Base-by-base conservation (phyloP, 2,329 filamentous ascomycete species). In the Pyrenochaeta sp. region DNA sequence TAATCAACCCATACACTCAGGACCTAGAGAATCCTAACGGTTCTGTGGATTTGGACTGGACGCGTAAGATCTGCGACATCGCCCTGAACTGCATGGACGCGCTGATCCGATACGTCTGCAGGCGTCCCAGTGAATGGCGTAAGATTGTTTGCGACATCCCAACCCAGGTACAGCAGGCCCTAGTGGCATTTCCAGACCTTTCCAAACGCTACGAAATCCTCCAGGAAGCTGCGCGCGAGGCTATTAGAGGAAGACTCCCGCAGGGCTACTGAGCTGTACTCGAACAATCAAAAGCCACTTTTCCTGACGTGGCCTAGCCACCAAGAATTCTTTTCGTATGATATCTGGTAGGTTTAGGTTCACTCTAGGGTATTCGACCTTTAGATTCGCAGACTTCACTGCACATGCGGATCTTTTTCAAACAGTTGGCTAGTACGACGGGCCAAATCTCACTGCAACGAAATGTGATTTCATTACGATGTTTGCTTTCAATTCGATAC, bases 1-100 rank as follows among this genome's bases (percentile, higher is more conserved):
- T 70, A 3, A 64, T 70, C 56, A 69, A 70, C 47, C 58, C 63
- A 1, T 61, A 64, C 51, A 68, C 67, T 1, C 67, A 70, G 48
- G 57, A 60, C 10, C 50, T 63, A 2, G 58, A 63, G 52, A 58
- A 61, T 20, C 66, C 65, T 5, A 60, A 62, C 11, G 67, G 67
- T 35, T 45, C 51, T n/a, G 18, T 63, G 12, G 66, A 71, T 36
- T 33, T 45, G 4, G 47, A 42, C 1, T 68, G 58, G 56, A 48
- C 57, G 21, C 45, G 52, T 14, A 56, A 56, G 15, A 55, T 63
- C 32, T 65, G 61, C 30, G 40, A 40, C n/a, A 47, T 51, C 31
- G 54, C 59, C 1, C 41, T 70, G 15, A 54, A 61, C n/a, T 61
- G 58, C 23, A 71, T 71, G 68, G 48, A 53, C 3, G 53, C 58